Base-by-base conservation (phyloP, 495 filamentous ascomycete genomes). In the Pyronema omphalodes region DNA sequence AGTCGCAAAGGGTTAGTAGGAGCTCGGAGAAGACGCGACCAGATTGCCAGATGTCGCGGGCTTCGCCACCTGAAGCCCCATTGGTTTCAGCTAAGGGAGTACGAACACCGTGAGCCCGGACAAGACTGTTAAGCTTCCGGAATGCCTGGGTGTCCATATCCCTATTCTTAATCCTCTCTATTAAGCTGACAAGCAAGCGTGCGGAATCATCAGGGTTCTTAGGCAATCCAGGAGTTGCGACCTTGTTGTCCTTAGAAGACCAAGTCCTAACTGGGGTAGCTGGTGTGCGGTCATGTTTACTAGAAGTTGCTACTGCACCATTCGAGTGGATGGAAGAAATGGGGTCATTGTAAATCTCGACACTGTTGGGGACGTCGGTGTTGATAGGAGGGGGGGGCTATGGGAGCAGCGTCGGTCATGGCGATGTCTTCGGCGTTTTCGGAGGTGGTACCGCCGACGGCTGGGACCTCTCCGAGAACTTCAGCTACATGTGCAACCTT, bases 141-240 rank as follows among this genome's bases (percentile, higher is more conserved):
- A 94, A 93, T 51, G 84, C 86, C 58, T 87, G 83, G 5, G 86
- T 83, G 61, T 94, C 88, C 37, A 94, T 75, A 6, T 76, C 77
- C 56, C 76, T 74, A 8, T 76, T 74, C 36, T 75, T 77, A 51
- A 94, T 78, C 34, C 83, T 81, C 17, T 74, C 70, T 57, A 93
- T 85, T 47, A 83, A 86, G 58, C 83, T 91, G 37, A 77, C 74
- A 2, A 95, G 75, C 34, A 93, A 65, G 35, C 74, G 71, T 7
- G 66, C 64, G 37, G 68, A 71, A 45, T 75, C 74, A 54, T 74
- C 73, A 40, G 73, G 72, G 17, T 66, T 58, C 51, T 76, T 77
- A 4, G 63, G 62, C 9, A 64, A 37, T 37, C 60, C 65, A 12
- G 62, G 59, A 52, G 55, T 64, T 48, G 47, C 55, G 45, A 65